Evolutionary conservation across 106 monocot genomes (phyloP).

Genomic region (Iris macrosiphon): DNA sequence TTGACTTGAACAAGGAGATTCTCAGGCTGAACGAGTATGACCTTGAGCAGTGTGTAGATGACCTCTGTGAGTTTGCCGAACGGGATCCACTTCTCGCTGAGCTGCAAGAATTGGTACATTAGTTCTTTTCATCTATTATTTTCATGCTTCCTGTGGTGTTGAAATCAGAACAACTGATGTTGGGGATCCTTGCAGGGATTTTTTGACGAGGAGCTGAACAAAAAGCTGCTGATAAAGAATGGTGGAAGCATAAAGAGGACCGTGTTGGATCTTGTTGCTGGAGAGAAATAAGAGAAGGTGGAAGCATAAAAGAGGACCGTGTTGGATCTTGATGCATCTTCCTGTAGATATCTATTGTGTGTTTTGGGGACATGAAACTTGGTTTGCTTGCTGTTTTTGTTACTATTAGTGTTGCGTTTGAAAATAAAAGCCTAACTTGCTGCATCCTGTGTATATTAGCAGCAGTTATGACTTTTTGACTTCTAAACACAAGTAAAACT

Average conservation of each 20-base stretch:
- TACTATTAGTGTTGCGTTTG: background rate
- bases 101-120: constrained; percentile 84
- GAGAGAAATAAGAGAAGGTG: constrained; percentile 15
- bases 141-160: background rate
- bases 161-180: background rate
- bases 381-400: too few relatives aligned
- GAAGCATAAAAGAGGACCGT: background rate
- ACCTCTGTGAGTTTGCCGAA: constrained; percentile 66
- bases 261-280: constrained; percentile 79
- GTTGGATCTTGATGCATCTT: background rate
- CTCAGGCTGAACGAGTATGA: constrained; percentile 75
- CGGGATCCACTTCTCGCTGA: constrained; percentile 84
- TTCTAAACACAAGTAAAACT: too few relatives aligned
- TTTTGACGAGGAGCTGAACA: constrained; percentile 59
- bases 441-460: constrained; percentile 10
- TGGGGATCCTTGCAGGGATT: constrained; percentile 57
- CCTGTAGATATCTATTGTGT: background rate
- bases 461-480: too few relatives aligned
- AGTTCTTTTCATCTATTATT: background rate
- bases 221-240: constrained; percentile 68
- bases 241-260: constrained; percentile 80
- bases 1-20: constrained; percentile 80
- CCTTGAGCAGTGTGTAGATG: constrained; percentile 61
- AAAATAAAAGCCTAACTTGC: constrained; percentile 5
- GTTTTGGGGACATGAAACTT: background rate